phyloP scores from a whole-genome alignment of 169 alveolate genomes.

The Theileria sp. region DNA sequence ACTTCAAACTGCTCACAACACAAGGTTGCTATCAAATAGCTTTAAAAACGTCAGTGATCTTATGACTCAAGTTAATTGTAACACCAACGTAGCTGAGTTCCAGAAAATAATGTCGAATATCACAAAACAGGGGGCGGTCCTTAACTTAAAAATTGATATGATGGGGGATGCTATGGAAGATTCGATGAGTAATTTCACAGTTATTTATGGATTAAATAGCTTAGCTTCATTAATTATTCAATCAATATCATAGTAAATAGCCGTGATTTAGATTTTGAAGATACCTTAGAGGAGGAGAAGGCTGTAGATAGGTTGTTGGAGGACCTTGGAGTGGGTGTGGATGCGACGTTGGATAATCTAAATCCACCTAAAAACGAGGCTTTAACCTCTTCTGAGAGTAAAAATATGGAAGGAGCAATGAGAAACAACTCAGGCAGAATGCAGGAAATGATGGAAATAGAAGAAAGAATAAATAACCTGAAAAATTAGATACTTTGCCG shows the following conservation, averaged over 20 bases:
- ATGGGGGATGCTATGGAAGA: slow-evolving; percentile 58
- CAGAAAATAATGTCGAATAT: slow-evolving; percentile 36
- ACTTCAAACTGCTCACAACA: slow-evolving; percentile 49
- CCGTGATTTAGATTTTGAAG: slow-evolving; percentile 29
- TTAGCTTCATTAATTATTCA: background rate
- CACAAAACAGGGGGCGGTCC: slow-evolving; percentile 29
- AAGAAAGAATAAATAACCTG: slow-evolving; percentile 33
- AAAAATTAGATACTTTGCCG: background rate
- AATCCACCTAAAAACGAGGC: background rate
- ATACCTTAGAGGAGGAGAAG: slow-evolving; percentile 48
- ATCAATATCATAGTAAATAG: background rate
- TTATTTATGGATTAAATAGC: background rate
- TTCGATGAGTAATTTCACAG: slow-evolving; percentile 11
- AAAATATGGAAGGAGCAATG: background rate
- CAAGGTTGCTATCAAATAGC: slow-evolving; percentile 40
- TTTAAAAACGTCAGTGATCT: slow-evolving; percentile 48
- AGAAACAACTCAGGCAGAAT: slow-evolving; percentile 3
- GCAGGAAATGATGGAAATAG: slow-evolving; percentile 10
- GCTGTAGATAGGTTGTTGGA: slow-evolving; percentile 43
- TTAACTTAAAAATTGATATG: slow-evolving; percentile 51
- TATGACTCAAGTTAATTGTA: slow-evolving; percentile 37
- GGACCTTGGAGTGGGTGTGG: slow-evolving; percentile 54
- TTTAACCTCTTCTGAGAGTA: background rate
- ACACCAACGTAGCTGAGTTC: slow-evolving; percentile 44
- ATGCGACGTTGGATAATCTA: slow-evolving; percentile 22